Evolutionary conservation across 371 early-diverging fungal species (phyloP).

Genomic region (Capillidium heterosporum): DNA sequence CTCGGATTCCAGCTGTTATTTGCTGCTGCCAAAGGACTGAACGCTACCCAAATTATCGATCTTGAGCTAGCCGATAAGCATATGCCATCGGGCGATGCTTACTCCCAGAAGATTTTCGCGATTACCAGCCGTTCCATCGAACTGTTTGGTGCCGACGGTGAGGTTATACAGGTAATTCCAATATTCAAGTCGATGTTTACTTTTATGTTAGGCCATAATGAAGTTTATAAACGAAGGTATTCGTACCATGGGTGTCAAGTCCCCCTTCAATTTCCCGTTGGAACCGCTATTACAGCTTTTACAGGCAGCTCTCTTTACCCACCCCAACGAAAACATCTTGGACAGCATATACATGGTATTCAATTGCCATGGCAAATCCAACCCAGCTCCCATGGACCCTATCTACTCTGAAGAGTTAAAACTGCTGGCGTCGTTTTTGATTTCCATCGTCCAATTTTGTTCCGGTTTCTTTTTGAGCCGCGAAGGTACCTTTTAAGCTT

Average conservation of each 20-base stretch:
- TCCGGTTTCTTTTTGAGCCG: too few relatives aligned
- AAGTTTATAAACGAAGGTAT: not conserved
- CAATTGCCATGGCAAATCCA: not conserved
- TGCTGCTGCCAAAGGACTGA: too few relatives aligned
- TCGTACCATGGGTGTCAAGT: not conserved
- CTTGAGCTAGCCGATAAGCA: too few relatives aligned
- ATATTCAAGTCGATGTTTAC: not conserved
- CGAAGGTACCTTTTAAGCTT: too few relatives aligned
- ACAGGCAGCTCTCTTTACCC: not conserved
- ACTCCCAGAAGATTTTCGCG: not conserved
- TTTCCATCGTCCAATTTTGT: too few relatives aligned
- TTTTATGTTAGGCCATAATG: not conserved
- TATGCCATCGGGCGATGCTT: not conserved
- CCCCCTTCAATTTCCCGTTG: not conserved
- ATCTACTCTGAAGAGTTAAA: too few relatives aligned
- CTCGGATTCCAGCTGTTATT: too few relatives aligned
- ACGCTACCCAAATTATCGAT: too few relatives aligned
- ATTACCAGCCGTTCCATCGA: not conserved
- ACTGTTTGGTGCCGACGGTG: not conserved
- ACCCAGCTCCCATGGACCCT: not conserved
- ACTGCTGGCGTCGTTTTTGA: too few relatives aligned
- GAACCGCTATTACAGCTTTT: not conserved
- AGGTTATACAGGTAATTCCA: not conserved
- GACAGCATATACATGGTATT: not conserved
- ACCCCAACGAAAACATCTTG: not conserved